These are phyloP conservation scores for Stenogyne calaminthoides DNA, from an alignment of 305 asterid genomes.

Conservation along the genomic window DNA sequence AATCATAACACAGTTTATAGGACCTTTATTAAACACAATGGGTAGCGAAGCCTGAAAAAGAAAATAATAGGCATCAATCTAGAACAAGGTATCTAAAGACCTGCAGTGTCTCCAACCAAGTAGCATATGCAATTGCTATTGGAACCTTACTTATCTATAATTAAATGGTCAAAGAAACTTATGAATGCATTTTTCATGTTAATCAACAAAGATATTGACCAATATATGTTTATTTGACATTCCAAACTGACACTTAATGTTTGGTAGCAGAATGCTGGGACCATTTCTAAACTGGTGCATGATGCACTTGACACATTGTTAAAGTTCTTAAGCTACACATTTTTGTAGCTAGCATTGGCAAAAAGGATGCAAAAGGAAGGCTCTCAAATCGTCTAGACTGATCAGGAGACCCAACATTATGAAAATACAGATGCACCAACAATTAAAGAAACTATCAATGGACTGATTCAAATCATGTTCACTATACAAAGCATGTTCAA, in stretches of 20 bases:
- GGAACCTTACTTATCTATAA: constrained; percentile 5
- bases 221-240: not conserved
- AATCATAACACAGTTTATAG: constrained; percentile 11
- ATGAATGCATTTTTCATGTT: constrained; percentile 14
- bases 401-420: not conserved
- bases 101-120: constrained; percentile 15
- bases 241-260: not conserved
- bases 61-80: constrained; percentile 22
- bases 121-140: constrained; percentile 18
- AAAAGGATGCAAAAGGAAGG: not conserved
- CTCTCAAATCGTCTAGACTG: not conserved
- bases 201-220: constrained; percentile 8
- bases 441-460: not conserved
- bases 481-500: no score
- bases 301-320: constrained; percentile 15
- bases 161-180: constrained; percentile 13
- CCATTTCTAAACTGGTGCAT: constrained; percentile 12
- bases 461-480: not conserved
- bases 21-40: constrained; percentile 8
- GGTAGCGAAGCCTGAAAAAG: not conserved
- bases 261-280: constrained; percentile 2
- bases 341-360: constrained; percentile 1
- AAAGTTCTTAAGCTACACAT: not conserved
- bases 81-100: constrained; percentile 16
- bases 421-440: not conserved